Percentiles rank a stretch among this genome's conserved stretches.
phyloP scores from a whole-genome alignment of 2,329 filamentous ascomycete genomes.

The Fusarium odoratissimum region DNA sequence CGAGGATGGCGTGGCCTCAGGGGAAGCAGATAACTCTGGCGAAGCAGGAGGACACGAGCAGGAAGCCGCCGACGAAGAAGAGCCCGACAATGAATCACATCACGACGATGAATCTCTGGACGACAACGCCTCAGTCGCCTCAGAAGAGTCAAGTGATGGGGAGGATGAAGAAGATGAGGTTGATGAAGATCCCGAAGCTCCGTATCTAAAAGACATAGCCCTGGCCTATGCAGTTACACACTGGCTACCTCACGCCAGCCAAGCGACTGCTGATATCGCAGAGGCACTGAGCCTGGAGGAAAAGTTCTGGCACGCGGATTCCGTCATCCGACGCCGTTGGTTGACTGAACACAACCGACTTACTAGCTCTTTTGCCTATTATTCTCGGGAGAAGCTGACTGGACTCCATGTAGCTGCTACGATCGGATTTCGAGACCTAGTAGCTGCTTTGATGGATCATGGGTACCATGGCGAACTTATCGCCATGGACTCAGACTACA shows the following conservation, averaged over 20 bases:
- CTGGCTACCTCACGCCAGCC: conserved; percentile 56
- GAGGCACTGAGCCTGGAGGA: conserved; percentile 53
- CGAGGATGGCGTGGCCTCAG: conserved; percentile 23
- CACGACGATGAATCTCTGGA: neutral
- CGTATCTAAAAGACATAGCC: conserved; percentile 42
- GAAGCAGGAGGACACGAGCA: neutral
- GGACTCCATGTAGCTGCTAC: conserved; percentile 54
- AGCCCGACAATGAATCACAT: conserved; percentile 6
- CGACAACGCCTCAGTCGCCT: neutral
- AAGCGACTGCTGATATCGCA: conserved; percentile 56
- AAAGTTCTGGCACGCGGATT: conserved; percentile 54
- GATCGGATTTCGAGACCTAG: conserved; percentile 54
- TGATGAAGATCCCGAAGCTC: conserved; percentile 45
- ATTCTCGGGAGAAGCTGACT: conserved; percentile 46
- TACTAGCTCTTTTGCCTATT: conserved; percentile 47
- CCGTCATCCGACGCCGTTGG: conserved; percentile 53
- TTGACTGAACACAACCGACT: conserved; percentile 50
- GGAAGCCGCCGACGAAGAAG: neutral
- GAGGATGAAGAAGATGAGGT: conserved; percentile 30
- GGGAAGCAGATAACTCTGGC: conserved; percentile 22
- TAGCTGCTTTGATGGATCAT: conserved; percentile 53
- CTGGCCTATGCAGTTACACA: conserved; percentile 54
- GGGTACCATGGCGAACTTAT: conserved; percentile 15
- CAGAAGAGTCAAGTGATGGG: conserved; percentile 1
- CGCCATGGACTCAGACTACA: conserved; percentile 44